Conservation (phyloP, 257 asterid genomes). For the Nicotiana sylvestris region DNA sequence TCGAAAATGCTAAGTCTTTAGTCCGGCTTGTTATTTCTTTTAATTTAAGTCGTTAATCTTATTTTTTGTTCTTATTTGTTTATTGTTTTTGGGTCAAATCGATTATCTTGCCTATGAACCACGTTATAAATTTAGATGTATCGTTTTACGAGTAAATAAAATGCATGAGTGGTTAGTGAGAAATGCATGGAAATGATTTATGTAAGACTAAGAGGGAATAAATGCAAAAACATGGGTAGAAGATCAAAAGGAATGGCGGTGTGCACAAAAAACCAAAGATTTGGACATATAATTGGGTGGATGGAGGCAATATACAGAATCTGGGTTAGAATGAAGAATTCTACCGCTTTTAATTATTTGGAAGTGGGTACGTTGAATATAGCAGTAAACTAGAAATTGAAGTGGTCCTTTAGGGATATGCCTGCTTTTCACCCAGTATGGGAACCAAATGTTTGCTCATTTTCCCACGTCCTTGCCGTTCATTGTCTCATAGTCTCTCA, state of each 20-base stretch:
- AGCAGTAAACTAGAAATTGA: not conserved
- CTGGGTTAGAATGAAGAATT: not conserved
- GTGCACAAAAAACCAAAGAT: not conserved
- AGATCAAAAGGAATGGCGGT: constrained; percentile 4
- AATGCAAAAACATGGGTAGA: constrained; percentile 6
- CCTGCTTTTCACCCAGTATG: not conserved
- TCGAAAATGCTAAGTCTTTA: too few relatives aligned
- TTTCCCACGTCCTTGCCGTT: not conserved
- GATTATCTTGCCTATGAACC: too few relatives aligned
- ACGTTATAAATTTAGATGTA: too few relatives aligned
- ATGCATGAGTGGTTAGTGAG: not conserved
- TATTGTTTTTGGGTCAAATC: too few relatives aligned
- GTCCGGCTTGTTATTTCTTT: too few relatives aligned
- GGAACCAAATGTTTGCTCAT: constrained; percentile 4
- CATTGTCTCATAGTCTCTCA: not conserved
- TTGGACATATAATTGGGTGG: not conserved
- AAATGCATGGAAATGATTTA: not conserved
- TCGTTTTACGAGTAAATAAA: too few relatives aligned
- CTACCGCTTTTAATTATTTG: not conserved
- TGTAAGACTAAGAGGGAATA: not conserved
- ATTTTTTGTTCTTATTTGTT: too few relatives aligned
- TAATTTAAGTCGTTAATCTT: too few relatives aligned
- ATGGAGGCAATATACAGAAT: not conserved
- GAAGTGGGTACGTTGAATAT: constrained; percentile 1
- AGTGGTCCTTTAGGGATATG: constrained; percentile 8